Conservation (phyloP, 371 early-diverging fungal genomes). For the Mucor plumbeus region DNA sequence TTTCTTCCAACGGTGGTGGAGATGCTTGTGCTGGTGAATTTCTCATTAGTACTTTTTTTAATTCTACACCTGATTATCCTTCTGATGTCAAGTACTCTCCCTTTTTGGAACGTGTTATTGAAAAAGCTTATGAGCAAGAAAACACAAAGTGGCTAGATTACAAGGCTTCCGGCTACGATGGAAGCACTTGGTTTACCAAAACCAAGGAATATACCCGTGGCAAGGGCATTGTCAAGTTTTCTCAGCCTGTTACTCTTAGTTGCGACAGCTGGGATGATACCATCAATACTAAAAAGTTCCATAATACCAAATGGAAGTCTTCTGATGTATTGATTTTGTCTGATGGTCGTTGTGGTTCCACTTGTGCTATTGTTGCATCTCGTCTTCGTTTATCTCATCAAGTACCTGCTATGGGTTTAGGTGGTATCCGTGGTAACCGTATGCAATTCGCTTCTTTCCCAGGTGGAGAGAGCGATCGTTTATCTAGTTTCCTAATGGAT, state of each 20-base stretch:
- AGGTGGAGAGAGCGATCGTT: constrained; percentile 57
- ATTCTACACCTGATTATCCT: constrained; percentile 49
- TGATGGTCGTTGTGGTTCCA: constrained; percentile 58
- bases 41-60: constrained; percentile 51
- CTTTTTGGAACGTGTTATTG: constrained; percentile 49
- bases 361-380: constrained; percentile 59
- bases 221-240: constrained; percentile 37
- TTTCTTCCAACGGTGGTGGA: constrained; percentile 56
- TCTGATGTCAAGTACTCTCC: constrained; percentile 55
- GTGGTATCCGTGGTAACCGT: constrained; percentile 57
- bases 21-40: constrained; percentile 62
- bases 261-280: constrained; percentile 32
- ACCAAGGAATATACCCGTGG: constrained; percentile 45
- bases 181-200: constrained; percentile 42
- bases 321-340: constrained; percentile 49
- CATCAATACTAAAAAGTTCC: constrained; percentile 22
- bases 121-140: constrained; percentile 41
- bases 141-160: constrained; percentile 55
- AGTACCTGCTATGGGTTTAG: constrained; percentile 57
- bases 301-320: constrained; percentile 44
- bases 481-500: constrained; percentile 54
- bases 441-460: constrained; percentile 62
- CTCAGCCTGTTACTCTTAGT: constrained; percentile 41
- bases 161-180: constrained; percentile 22
- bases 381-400: constrained; percentile 54